A percentile compares a stretch with the other conserved stretches of the same genome.
These are phyloP conservation scores for Euphorbia pulcherrima DNA, from an alignment of 345 rosid species.

Conservation along the genomic window DNA sequence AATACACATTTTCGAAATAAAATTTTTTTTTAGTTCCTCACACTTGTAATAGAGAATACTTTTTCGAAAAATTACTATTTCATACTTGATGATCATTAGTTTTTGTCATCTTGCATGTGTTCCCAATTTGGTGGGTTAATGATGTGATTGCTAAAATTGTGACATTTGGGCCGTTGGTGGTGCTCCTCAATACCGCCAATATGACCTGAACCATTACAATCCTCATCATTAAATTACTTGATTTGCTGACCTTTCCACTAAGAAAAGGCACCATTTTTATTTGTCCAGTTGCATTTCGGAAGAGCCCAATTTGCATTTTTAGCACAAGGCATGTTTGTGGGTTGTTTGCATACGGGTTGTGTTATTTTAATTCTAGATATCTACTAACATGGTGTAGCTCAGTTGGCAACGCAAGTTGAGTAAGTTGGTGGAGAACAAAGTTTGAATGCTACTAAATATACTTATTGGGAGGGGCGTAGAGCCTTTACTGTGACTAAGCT, in stretches of 20 bases:
- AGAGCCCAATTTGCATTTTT: slow-evolving; percentile 19
- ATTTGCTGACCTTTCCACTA: slow-evolving; percentile 20
- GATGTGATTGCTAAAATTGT: background rate
- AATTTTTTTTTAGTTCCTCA: too few relatives aligned
- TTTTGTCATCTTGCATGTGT: slow-evolving; percentile 36
- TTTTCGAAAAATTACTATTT: too few relatives aligned
- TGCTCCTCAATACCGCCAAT: slow-evolving; percentile 11
- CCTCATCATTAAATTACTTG: slow-evolving; percentile 14
- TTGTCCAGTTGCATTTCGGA: slow-evolving; percentile 10
- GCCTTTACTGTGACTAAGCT: too few relatives aligned
- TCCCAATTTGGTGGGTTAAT: slow-evolving; percentile 33
- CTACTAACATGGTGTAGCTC: too few relatives aligned
- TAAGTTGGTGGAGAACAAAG: too few relatives aligned
- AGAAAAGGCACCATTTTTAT: background rate
- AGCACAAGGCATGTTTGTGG: slow-evolving; percentile 23
- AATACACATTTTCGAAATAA: too few relatives aligned
- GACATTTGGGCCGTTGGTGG: slow-evolving; percentile 20
- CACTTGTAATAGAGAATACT: too few relatives aligned
- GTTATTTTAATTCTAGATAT: slow-evolving; percentile 2
- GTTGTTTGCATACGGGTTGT: slow-evolving; percentile 22
- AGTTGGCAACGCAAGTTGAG: too few relatives aligned
- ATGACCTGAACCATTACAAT: slow-evolving; percentile 6
- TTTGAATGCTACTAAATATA: too few relatives aligned
- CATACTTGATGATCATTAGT: slow-evolving; percentile 13
- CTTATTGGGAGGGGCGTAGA: too few relatives aligned